phyloP scores from a whole-genome alignment of 345 rosid species.

The Populus davidiana region DNA sequence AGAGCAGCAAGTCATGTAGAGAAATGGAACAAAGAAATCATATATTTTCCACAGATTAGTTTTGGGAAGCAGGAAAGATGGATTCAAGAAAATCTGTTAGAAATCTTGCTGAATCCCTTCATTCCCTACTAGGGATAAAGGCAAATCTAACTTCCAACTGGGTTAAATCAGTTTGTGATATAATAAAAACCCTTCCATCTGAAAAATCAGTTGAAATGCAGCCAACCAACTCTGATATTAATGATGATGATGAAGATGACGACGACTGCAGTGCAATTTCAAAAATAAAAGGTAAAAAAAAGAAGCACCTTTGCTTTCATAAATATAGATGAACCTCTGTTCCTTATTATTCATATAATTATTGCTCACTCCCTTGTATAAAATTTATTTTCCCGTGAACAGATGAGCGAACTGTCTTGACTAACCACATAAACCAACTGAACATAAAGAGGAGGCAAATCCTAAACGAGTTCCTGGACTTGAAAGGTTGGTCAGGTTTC shows the following conservation, averaged over 20 bases:
- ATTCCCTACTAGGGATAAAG: constrained; percentile 66
- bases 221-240: constrained; percentile 1
- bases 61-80: constrained; percentile 11
- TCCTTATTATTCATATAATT: background rate
- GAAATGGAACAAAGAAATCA: background rate
- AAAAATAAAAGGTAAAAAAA: constrained; percentile 38
- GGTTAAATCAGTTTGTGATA: constrained; percentile 61
- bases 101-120: constrained; percentile 52
- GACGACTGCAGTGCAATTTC: constrained; percentile 15
- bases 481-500: constrained; percentile 56
- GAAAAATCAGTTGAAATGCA: constrained; percentile 9
- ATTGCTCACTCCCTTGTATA: constrained; percentile 2
- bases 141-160: constrained; percentile 54
- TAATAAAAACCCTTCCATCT: constrained; percentile 31
- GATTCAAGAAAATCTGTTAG: constrained; percentile 35
- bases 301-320: background rate
- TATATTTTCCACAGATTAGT: background rate
- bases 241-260: constrained; percentile 19
- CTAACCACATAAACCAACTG: constrained; percentile 39
- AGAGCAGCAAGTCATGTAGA: background rate
- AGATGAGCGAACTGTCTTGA: constrained; percentile 52
- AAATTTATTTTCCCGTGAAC: constrained; percentile 13
- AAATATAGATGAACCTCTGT: background rate
- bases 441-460: constrained; percentile 56
- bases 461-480: constrained; percentile 66